Base-by-base conservation (phyloP, 768 basidiomycete genomes). In the Leccinum sublutescens region DNA sequence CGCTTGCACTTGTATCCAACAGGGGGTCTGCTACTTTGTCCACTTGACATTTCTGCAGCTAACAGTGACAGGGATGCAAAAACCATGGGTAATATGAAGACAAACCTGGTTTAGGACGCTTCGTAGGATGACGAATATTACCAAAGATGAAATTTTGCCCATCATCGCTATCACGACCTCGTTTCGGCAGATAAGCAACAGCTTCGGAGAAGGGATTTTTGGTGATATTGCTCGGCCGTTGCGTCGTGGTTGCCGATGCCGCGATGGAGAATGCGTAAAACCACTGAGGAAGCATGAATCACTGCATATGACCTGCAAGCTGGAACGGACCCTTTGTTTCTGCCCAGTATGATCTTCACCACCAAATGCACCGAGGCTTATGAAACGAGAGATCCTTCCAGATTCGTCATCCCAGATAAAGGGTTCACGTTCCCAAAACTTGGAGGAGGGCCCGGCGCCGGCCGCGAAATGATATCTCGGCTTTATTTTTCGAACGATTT, bases 361-460 rank as follows among this genome's bases (percentile, higher is more conserved):
- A 17, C 93, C 94, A 70, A 98, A 91, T n/a, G 88, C 80, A 36
- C 94, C 97, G 8, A 99, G 78, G 60, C 89, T 88, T 48, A 99
- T 81, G 62, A 96, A 95, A 40, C 74, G 80, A 31, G 88, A 85
- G 43, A 89, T 76, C 33, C 92, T 82, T 19, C 79, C 82, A 27
- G 77, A 76, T 54, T 88, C 86, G 36, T 86, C 87, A 47, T 85
- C 83, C 95, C 95, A 98, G 4, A 82, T 71, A 69, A 88, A 96
- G 1, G 97, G 95, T 59, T 98, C 95, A 54, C 95, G 79, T 72
- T 99, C 97, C 95, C 95, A 98, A 71, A 97, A 99, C 55, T 80
- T 82, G 0, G 89, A 80, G 14, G 83, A 82, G n/a, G 79, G 74
- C 0, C 86, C 85, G 14, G 83, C 85, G 9, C 79, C 79, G 52